These are phyloP conservation scores for Aspergillus ellipticus DNA, from an alignment of 495 filamentous ascomycete genomes.

Conservation along the genomic window DNA sequence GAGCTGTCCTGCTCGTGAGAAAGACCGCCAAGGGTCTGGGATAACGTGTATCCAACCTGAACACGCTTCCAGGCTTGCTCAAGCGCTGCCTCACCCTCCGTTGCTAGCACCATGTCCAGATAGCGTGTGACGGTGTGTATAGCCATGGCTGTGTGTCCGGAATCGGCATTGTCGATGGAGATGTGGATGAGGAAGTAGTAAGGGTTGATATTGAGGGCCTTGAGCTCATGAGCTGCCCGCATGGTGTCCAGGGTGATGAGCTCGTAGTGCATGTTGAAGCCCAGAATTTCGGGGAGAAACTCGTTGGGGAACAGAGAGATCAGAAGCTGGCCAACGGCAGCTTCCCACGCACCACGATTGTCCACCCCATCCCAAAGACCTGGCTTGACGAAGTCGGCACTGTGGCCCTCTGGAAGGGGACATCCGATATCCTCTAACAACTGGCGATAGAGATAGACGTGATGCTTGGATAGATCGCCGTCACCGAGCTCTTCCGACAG, in stretches of 20 bases:
- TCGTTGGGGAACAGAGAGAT: slow-evolving; percentile 45
- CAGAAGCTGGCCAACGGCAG: slow-evolving; percentile 43
- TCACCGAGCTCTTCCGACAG: slow-evolving; percentile 50
- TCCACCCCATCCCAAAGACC: slow-evolving; percentile 22
- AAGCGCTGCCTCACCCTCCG: slow-evolving; percentile 19
- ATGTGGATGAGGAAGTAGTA: slow-evolving; percentile 52
- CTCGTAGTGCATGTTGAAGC: slow-evolving; percentile 51
- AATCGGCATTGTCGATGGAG: slow-evolving; percentile 48
- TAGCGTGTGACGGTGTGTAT: slow-evolving; percentile 33
- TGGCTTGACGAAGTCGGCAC: slow-evolving; percentile 30
- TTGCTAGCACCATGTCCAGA: slow-evolving; percentile 26
- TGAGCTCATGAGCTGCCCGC: slow-evolving; percentile 39
- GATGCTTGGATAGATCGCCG: slow-evolving; percentile 44
- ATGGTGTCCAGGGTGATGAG: slow-evolving; percentile 37
- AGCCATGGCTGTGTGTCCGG: slow-evolving; percentile 48
- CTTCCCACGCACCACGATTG: slow-evolving; percentile 37
- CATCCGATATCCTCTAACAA: slow-evolving; percentile 34
- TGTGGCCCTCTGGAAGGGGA: slow-evolving; percentile 22
- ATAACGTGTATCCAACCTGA: slow-evolving; percentile 46
- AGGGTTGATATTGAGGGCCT: slow-evolving; percentile 38
- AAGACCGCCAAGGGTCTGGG: slow-evolving; percentile 16
- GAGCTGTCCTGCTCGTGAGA: background rate
- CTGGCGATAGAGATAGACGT: slow-evolving; percentile 40
- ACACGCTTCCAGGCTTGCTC: slow-evolving; percentile 41
- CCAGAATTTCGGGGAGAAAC: slow-evolving; percentile 50